A percentile compares a stretch with the other conserved stretches of the same genome.
Conservation (phyloP, 2,329 filamentous ascomycete species). For the Aspergillus brasiliensis region DNA sequence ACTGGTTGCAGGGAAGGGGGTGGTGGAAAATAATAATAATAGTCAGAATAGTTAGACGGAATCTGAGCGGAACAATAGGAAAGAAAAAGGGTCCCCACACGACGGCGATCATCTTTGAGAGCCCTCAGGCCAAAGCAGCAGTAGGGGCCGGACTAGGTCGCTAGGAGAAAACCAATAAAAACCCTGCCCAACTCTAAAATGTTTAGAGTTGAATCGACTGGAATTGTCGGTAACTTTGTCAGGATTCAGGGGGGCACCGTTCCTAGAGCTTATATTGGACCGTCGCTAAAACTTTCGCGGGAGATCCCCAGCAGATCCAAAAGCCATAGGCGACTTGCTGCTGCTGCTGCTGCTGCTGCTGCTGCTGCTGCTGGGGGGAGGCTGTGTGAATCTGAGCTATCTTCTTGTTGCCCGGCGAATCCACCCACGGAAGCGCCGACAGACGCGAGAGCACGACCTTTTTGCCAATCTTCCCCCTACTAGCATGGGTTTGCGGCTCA, state of each 20-base stretch:
- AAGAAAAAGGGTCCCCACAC: constrained; percentile 12
- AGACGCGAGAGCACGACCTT: neutral
- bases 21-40: constrained; percentile 1
- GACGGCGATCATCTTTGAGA: neutral
- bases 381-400: neutral
- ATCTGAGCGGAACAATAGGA: constrained; percentile 7
- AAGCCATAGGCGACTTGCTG: neutral
- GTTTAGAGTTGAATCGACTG: constrained; percentile 24
- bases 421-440: neutral
- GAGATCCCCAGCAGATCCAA: constrained; percentile 42
- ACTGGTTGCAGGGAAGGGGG: neutral
- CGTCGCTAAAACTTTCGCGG: constrained; percentile 35
- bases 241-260: constrained; percentile 28
- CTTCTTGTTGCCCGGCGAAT: neutral
- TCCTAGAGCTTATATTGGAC: constrained; percentile 29
- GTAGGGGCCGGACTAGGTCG: neutral
- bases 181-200: constrained; percentile 10
- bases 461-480: too few species aligned
- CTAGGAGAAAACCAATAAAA: constrained; percentile 4
- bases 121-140: neutral
- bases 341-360: neutral
- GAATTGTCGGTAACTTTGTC: constrained; percentile 28
- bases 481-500: neutral
- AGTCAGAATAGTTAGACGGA: constrained; percentile 10
- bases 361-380: neutral